These are phyloP conservation scores for Endoconidiophora polonica DNA, from an alignment of 2,329 filamentous ascomycete genomes.

Conservation along the genomic window DNA sequence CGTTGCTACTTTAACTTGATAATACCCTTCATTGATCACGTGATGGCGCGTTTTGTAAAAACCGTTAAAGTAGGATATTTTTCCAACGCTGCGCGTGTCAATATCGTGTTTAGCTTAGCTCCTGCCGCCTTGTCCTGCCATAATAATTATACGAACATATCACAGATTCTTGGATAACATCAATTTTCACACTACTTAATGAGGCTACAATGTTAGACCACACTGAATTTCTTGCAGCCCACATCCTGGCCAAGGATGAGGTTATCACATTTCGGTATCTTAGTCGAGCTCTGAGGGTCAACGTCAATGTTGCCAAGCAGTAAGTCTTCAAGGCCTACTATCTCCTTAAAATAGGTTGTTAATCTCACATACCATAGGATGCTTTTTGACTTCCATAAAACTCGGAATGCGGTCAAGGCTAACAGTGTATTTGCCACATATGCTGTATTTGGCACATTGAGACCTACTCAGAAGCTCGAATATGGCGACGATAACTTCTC, in stretches of 20 bases:
- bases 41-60: constrained; percentile 5
- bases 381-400: constrained; percentile 69
- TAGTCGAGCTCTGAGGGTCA: constrained; percentile 65
- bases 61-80: no score
- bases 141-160: no score
- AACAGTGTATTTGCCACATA: constrained; percentile 84
- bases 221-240: constrained; percentile 55
- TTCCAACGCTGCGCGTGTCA: no score
- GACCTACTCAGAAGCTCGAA: constrained; percentile 26
- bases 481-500: constrained; percentile 28
- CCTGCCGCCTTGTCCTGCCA: neutral
- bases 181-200: neutral
- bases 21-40: constrained; percentile 9
- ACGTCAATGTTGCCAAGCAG: constrained; percentile 82
- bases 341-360: neutral
- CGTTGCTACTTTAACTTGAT: no score
- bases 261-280: constrained; percentile 74
- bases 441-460: constrained; percentile 56
- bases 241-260: constrained; percentile 59
- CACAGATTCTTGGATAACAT: neutral
- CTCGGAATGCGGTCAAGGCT: constrained; percentile 58
- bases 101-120: no score
- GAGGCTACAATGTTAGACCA: constrained; percentile 38
- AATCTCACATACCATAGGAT: constrained; percentile 39
- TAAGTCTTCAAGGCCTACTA: constrained; percentile 26